Evolutionary conservation across 805 yeast species (phyloP).

Genomic region (Starmerella ratchasimensis): DNA sequence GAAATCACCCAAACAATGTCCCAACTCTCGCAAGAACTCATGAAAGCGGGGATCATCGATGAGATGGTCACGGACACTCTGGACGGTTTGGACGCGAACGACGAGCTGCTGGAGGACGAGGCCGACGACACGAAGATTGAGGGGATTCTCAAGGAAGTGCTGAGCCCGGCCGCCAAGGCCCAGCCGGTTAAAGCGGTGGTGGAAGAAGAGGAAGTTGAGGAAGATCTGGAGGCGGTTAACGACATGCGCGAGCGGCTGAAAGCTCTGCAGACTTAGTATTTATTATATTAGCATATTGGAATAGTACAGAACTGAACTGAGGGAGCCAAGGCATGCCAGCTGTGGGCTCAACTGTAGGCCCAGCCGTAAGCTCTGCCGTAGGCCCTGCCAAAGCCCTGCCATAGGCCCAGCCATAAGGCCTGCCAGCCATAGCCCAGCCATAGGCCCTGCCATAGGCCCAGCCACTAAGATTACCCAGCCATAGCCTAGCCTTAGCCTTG

Average conservation of each 20-base stretch:
- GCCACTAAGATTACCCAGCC: too few relatives aligned
- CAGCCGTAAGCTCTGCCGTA: too few relatives aligned
- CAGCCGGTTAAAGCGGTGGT: not conserved
- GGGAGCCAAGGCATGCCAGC: too few relatives aligned
- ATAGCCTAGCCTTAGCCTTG: too few relatives aligned
- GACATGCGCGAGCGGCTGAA: constrained; percentile 81
- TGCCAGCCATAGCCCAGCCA: too few relatives aligned
- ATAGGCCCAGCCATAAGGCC: too few relatives aligned
- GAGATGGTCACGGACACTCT: constrained; percentile 91
- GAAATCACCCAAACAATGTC: constrained; percentile 71
- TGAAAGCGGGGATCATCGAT: constrained; percentile 54
- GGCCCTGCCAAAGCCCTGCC: too few relatives aligned
- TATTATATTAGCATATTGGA: too few relatives aligned
- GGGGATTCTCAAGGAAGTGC: constrained; percentile 28
- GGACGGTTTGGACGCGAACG: constrained; percentile 53
- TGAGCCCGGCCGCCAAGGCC: constrained; percentile 23
- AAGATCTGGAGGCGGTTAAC: constrained; percentile 59
- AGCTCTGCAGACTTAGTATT: constrained; percentile 52
- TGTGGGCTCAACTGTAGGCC: too few relatives aligned
- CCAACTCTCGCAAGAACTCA: constrained; percentile 71
- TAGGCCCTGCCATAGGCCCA: too few relatives aligned
- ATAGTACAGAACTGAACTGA: too few relatives aligned
- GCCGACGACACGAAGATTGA: constrained; percentile 27
- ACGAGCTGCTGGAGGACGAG: constrained; percentile 34
- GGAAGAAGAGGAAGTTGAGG: constrained; percentile 37